Base-by-base conservation (phyloP, 495 filamentous ascomycete genomes). In the Penicilliopsis zonata region DNA sequence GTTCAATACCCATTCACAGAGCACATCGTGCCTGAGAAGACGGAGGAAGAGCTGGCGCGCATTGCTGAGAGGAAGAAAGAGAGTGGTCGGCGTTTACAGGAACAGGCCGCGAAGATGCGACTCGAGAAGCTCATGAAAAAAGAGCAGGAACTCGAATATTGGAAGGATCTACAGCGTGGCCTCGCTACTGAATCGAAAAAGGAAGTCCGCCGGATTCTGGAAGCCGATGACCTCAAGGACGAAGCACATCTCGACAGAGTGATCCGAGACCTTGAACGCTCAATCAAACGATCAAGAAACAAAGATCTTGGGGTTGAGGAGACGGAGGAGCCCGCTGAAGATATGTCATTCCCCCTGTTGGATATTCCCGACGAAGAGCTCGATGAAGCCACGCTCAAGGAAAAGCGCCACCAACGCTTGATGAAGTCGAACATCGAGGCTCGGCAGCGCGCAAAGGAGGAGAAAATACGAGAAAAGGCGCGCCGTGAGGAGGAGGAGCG, bases 91-190 rank as follows among this genome's bases (percentile, higher is more conserved):
- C 66, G 92, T 19, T 53, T 98, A 13, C 90, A 98, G 49, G 90
- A 94, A 44, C 90, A 98, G 49, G 92, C 90, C 0, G 88, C 90
- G 2, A 95, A 92, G 51, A 93, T 94, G 81, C 73, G 90, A 12
- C 57, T 98, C 4, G 92, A 98, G 27, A 86, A 92, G 53, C 63
- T 98, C 14, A 82, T 95, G 47, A 81, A 81, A 44, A 96, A 95
- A 55, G 90, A 98, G 55, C 75, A 93, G 50, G 88, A 96, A 45
- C 58, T 96, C 9, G 88, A 93, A 36, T 95, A 92, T 51, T 94
- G 85, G 64, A 84, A 82, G 47, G 72, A 85, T 33, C 61, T 98
- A 3, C 82, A 86, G 35, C 50, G 57, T 10, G 71, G 67, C 12
- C 54, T 92, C 5, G 68, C 72, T 19, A 67, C 74, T 13, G 68